These are phyloP conservation scores for Pseudisothecium myosuroides DNA, from an alignment of 225 moss, liverwort and hornwort genomes.

Conservation along the genomic window DNA sequence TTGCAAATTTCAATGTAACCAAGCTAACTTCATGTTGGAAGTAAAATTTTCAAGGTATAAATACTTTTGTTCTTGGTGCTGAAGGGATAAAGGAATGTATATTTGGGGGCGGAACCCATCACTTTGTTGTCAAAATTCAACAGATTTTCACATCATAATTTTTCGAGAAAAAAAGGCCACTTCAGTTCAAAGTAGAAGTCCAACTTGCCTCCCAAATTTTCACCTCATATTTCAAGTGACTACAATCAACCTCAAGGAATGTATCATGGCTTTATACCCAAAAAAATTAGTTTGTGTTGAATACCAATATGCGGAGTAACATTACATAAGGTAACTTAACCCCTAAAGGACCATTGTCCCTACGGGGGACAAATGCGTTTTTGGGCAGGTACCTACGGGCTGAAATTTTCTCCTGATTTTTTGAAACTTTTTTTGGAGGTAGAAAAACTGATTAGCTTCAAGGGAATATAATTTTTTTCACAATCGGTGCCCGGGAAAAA, in stretches of 20 bases:
- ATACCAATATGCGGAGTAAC: accelerated
- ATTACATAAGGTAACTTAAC: background rate
- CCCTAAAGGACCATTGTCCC: too few species aligned
- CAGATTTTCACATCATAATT: background rate
- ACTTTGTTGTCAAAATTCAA: background rate
- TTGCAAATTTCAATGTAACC: background rate
- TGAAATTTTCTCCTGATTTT: too few species aligned
- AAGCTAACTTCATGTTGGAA: background rate
- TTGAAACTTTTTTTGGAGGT: too few species aligned
- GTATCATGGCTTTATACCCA: background rate
- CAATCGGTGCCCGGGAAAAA: too few species aligned
- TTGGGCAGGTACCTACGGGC: too few species aligned
- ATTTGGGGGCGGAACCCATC: too few species aligned
- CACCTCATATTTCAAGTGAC: too few species aligned
- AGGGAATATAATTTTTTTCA: too few species aligned
- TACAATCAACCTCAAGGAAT: background rate
- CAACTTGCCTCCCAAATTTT: background rate
- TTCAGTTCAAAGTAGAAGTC: background rate
- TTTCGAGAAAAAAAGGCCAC: background rate
- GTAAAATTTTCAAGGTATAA: background rate
- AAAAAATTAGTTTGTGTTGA: background rate
- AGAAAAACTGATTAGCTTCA: too few species aligned
- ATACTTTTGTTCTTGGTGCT: background rate
- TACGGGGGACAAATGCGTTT: too few species aligned
- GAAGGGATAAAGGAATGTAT: background rate